phyloP scores from a whole-genome alignment of 2,329 filamentous ascomycete genomes.

The Arthrobotrys megalospora region DNA sequence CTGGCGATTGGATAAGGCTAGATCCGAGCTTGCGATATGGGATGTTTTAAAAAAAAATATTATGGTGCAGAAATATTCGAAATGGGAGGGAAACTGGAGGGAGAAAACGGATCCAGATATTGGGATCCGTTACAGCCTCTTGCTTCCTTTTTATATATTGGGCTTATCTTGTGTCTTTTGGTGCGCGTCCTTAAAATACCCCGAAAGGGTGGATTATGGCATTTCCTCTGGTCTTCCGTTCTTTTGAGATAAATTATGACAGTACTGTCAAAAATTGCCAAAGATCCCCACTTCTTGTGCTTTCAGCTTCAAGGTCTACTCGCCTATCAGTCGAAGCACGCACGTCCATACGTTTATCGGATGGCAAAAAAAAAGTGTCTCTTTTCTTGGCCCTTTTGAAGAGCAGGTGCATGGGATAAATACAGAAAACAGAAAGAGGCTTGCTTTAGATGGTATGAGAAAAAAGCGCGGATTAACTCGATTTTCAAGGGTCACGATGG shows the following conservation, averaged over 20 bases:
- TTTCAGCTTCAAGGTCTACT: slow-evolving; percentile 52
- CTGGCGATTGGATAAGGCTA: slow-evolving; percentile 42
- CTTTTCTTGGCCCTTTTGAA: slow-evolving; percentile 19
- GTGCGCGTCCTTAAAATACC: slow-evolving; percentile 19
- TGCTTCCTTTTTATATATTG: slow-evolving; percentile 43
- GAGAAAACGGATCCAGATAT: background rate
- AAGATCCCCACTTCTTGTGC: slow-evolving; percentile 38
- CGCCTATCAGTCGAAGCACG: slow-evolving; percentile 45
- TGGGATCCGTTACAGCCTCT: slow-evolving; percentile 16
- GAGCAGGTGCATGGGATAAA: slow-evolving; percentile 57
- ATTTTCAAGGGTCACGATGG: slow-evolving; percentile 47
- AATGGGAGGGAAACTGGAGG: background rate
- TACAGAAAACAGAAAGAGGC: slow-evolving; percentile 47
- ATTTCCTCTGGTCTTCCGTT: slow-evolving; percentile 19
- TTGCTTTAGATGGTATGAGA: slow-evolving; percentile 43
- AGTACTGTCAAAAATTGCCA: slow-evolving; percentile 8
- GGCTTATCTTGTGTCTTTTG: slow-evolving; percentile 37
- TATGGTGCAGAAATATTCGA: background rate
- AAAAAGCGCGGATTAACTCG: slow-evolving; percentile 61
- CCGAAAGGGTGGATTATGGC: slow-evolving; percentile 30
- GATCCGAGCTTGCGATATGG: slow-evolving; percentile 18
- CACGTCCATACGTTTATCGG: slow-evolving; percentile 34
- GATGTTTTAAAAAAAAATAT: background rate
- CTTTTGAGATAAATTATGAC: slow-evolving; percentile 22
- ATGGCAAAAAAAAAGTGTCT: slow-evolving; percentile 52